Percentiles rank a stretch among this genome's conserved stretches.
phyloP scores from a whole-genome alignment of 768 basidiomycete species.

The Daedaleopsis nitida region DNA sequence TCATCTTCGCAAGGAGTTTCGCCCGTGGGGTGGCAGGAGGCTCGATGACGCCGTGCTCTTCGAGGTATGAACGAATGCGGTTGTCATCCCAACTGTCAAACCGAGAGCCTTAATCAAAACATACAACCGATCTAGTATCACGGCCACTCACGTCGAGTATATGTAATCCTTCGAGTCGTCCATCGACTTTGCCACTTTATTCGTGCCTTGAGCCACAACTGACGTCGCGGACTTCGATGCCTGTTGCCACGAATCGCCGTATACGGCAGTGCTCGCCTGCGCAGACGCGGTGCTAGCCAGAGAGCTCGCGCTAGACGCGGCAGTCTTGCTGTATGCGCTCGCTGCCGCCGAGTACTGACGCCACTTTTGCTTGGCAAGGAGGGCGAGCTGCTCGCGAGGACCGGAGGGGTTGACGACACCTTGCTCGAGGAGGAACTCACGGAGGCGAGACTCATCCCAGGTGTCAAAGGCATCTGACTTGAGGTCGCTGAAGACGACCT shows the following conservation, averaged over 20 bases:
- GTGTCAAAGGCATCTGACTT: conserved; percentile 67
- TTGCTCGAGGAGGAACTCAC: conserved; percentile 84
- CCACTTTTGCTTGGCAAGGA: conserved; percentile 76
- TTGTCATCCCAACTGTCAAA: conserved; percentile 68
- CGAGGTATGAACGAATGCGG: conserved; percentile 69
- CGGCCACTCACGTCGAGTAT: conserved; percentile 62
- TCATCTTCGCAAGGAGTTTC: conserved; percentile 71
- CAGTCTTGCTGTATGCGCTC: conserved; percentile 44
- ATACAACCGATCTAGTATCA: neutral
- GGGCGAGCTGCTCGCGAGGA: conserved; percentile 75
- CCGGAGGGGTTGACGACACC: conserved; percentile 84
- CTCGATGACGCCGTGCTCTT: conserved; percentile 72
- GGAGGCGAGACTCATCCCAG: conserved; percentile 84
- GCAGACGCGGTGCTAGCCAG: conserved; percentile 26
- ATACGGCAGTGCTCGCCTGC: conserved; percentile 33
- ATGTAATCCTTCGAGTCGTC: conserved; percentile 85
- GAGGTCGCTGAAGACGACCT: conserved; percentile 55
- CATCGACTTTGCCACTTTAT: conserved; percentile 49
- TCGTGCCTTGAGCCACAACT: conserved; percentile 53
- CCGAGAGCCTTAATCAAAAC: neutral
- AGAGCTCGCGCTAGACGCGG: conserved; percentile 50
- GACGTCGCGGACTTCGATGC: conserved; percentile 32
- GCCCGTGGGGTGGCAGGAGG: conserved; percentile 59
- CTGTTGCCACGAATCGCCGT: conserved; percentile 46
- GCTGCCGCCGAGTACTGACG: conserved; percentile 61